Evolutionary conservation across 129 eudicot genomes (phyloP).

Genomic region (Deinandra increscens): DNA sequence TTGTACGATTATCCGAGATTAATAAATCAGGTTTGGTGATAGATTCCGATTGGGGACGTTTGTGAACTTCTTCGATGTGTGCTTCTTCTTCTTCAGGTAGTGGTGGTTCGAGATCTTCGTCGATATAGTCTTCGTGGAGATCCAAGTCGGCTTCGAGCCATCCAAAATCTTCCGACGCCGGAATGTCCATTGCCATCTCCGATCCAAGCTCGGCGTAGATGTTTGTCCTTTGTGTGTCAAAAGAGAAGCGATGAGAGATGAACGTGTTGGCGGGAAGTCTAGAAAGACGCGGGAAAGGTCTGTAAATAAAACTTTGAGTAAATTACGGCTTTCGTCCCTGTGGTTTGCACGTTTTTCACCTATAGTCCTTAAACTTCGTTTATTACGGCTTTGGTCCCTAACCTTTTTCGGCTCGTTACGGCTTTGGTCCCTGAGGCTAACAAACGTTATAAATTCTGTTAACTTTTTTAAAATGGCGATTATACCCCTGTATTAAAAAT

Average conservation of each 20-base stretch:
- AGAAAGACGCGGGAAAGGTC: constrained; percentile 24
- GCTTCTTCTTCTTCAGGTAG: constrained; percentile 16
- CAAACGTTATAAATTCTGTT: no score
- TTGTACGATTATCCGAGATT: constrained; percentile 20
- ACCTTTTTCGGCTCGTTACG: no score
- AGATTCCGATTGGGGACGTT: constrained; percentile 21
- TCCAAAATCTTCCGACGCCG: constrained; percentile 46
- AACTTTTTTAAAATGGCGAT: no score
- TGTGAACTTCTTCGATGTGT: constrained; percentile 11
- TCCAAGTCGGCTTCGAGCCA: constrained; percentile 76
- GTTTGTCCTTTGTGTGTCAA: constrained; percentile 14
- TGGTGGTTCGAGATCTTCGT: constrained; percentile 39
- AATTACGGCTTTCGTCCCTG: no score
- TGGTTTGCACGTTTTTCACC: no score
- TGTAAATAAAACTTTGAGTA: background rate
- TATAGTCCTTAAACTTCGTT: no score
- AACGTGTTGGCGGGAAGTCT: constrained; percentile 37
- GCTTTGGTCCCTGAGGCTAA: no score
- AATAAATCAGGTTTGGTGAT: constrained; percentile 25
- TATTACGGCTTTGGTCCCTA: no score
- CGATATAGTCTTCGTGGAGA: constrained; percentile 45
- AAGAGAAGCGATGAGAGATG: background rate
- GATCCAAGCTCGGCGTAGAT: constrained; percentile 3
- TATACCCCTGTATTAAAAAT: no score
- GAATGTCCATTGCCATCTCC: constrained; percentile 53